Evolutionary conservation across 2,329 filamentous ascomycete species (phyloP).

Genomic region (Cercospora nicotianae): DNA sequence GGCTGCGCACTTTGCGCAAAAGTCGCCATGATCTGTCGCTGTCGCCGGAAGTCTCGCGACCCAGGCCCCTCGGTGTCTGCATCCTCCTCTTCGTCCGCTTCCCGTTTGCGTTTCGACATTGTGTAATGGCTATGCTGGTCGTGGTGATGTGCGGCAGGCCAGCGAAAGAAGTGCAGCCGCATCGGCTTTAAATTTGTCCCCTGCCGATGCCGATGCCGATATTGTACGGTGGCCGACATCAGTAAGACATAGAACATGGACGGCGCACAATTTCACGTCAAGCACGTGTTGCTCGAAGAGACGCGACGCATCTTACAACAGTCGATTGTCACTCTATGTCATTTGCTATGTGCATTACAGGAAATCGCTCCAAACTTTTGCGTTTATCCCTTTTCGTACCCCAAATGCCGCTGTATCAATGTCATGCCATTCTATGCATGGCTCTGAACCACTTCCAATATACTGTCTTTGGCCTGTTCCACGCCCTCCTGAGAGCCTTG

Average conservation of each 20-base stretch:
- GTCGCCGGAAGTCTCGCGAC: slow-evolving; percentile 22
- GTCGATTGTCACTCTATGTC: not conserved
- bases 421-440: slow-evolving; percentile 33
- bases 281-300: not conserved
- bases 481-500: slow-evolving; percentile 69
- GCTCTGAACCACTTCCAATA: slow-evolving; percentile 71
- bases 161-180: not conserved
- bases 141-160: not conserved
- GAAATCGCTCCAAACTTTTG: slow-evolving; percentile 5
- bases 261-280: not conserved
- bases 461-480: slow-evolving; percentile 83
- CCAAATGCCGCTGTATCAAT: slow-evolving; percentile 2
- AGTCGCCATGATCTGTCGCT: slow-evolving; percentile 26
- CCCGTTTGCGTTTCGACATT: slow-evolving; percentile 20
- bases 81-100: slow-evolving; percentile 5
- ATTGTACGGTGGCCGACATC: not conserved
- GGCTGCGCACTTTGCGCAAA: slow-evolving; percentile 54
- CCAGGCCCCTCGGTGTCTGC: slow-evolving; percentile 33
- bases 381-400: not conserved
- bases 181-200: not conserved
- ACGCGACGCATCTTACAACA: not conserved
- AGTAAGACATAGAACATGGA: not conserved
- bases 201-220: not conserved
- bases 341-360: not conserved
- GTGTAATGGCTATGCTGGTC: not conserved